These are phyloP conservation scores for Xylariaceae sp. DNA, from an alignment of 2,329 filamentous ascomycete species.

Conservation along the genomic window DNA sequence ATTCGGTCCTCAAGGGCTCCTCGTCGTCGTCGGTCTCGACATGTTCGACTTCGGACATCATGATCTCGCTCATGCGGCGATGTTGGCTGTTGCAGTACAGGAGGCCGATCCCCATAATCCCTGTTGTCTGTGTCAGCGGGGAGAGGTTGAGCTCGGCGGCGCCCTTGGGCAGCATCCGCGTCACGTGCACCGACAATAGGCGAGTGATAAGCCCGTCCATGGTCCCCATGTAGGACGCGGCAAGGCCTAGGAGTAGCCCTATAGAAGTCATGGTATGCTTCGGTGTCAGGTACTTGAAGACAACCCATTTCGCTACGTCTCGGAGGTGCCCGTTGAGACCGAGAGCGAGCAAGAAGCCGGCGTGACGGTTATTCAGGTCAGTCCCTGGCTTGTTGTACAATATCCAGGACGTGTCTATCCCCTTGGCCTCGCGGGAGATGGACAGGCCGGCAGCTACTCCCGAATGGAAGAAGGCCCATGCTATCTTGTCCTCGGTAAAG, in stretches of 20 bases:
- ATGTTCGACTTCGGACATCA: conserved; percentile 95
- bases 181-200: conserved; percentile 90
- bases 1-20: conserved; percentile 82
- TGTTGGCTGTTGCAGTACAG: conserved; percentile 95
- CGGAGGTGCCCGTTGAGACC: conserved; percentile 95
- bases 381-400: conserved; percentile 87
- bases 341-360: conserved; percentile 83
- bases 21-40: conserved; percentile 75
- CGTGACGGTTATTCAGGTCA: conserved; percentile 92
- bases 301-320: conserved; percentile 92
- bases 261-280: conserved; percentile 99
- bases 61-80: conserved; percentile 96
- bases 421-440: conserved; percentile 82
- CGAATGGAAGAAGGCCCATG: conserved; percentile 98
- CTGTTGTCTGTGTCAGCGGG: conserved; percentile 87
- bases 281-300: conserved; percentile 97
- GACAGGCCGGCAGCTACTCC: conserved; percentile 89
- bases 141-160: conserved; percentile 93
- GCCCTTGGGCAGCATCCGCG: conserved; percentile 84
- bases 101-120: conserved; percentile 93
- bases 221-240: conserved; percentile 89
- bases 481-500: conserved; percentile 93
- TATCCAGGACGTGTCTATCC: conserved; percentile 98
- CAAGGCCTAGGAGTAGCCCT: conserved; percentile 83
- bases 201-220: conserved; percentile 96